Base-by-base conservation (phyloP, 352 stramenopile species). In the Peronosclerospora sorghi region DNA sequence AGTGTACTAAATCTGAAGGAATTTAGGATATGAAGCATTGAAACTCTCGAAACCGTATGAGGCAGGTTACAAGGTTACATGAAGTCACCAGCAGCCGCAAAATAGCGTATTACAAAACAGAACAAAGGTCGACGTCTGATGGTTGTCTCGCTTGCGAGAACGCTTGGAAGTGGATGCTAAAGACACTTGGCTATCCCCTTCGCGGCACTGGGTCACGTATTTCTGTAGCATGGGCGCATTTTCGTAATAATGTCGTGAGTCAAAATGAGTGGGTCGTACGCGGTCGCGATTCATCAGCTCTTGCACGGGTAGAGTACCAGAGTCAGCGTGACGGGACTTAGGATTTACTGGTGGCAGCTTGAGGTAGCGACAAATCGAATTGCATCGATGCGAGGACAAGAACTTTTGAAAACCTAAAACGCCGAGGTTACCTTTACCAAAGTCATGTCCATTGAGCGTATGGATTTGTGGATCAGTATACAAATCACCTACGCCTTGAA, bases 381-480 rank as follows among this genome's bases (percentile, higher is more conserved):
- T 94, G 67, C 83, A 94, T 14, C 77, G 76, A 37, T 94, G 83
- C 5, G 79, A 86, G 8, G 78, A 82, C 18, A 94, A 54, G 38
- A 94, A 94, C 32, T 90, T 91, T 32, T 94, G 70, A 41, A 94
- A 91, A 27, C 82, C 82, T 8, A 83, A 49, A 10, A 79, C 73
- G 10, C 79, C 82, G 9, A 94, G 54, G 43, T 94, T 94, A 29
- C 82, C 82, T 45, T 92, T 94, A 29, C 82, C 82, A 56, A 94
- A 94, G 48, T 94, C 73, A 44, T 87, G 59, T 9, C 76, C 75
- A 32, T 90, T 87, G 8, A 86, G 65, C n/a, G 79, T 94, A 62
- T 85, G 80, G 45, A 94, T 86, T 56, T 86, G 93, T 18, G 93
- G 93, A 55, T 98, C 93, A n/a, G 93, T 98, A 66, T 96, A 98